Evolutionary conservation across 352 stramenopile species (phyloP).

Genomic region (Globisporangium uncinulatum): DNA sequence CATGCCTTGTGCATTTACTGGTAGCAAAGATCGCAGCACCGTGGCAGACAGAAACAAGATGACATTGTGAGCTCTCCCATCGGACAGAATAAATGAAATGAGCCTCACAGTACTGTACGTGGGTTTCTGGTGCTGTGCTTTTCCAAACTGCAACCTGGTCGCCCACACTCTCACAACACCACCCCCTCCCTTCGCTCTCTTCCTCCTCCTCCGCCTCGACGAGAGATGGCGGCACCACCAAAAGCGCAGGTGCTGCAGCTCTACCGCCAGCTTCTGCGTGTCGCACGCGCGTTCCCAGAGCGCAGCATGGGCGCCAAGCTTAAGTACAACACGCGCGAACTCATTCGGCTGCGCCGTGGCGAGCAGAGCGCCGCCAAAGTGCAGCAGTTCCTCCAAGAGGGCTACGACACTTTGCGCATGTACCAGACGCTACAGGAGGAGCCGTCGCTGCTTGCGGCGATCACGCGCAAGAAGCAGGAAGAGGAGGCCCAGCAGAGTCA

Average conservation of each 20-base stretch:
- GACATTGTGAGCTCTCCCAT: not conserved
- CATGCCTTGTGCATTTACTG: not conserved
- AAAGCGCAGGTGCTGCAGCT: conserved; percentile 49
- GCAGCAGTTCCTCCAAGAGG: conserved; percentile 39
- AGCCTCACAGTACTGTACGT: not conserved
- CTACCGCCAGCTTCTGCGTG: conserved; percentile 48
- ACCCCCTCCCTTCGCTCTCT: not conserved
- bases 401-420: conserved; percentile 48
- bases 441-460: conserved; percentile 36
- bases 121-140: not conserved
- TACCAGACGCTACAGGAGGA: conserved; percentile 50
- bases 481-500: not conserved
- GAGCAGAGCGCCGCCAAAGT: conserved; percentile 38
- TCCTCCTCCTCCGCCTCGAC: not conserved
- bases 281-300: conserved; percentile 47
- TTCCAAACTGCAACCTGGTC: not conserved
- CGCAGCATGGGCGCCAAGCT: conserved; percentile 65
- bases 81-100: not conserved
- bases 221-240: not conserved
- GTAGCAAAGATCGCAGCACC: not conserved
- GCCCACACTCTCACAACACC: not conserved
- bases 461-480: conserved; percentile 43
- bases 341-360: conserved; percentile 50
- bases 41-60: not conserved
- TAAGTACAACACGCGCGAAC: conserved; percentile 64